Conservation (phyloP, 2,329 filamentous ascomycete species). For the Epichloe sylvatica region DNA sequence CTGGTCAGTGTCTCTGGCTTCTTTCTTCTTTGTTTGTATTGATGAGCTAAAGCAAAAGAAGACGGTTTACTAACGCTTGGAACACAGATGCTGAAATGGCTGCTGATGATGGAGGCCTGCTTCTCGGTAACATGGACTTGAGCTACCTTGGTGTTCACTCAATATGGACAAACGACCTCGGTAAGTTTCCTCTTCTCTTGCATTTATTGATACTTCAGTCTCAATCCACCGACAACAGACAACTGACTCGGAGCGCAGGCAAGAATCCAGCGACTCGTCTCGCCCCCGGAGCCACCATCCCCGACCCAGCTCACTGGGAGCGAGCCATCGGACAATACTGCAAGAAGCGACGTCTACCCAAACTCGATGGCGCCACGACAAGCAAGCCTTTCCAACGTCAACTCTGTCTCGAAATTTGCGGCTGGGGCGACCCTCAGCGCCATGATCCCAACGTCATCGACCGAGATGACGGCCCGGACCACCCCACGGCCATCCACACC, state of each 20-base stretch:
- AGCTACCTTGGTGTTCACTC: constrained; percentile 61
- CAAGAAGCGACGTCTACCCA: constrained; percentile 45
- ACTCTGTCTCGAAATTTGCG: constrained; percentile 60
- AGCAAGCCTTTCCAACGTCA: constrained; percentile 56
- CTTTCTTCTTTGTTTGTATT: not conserved
- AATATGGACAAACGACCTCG: constrained; percentile 59
- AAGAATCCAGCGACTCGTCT: constrained; percentile 34
- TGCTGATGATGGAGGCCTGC: constrained; percentile 55
- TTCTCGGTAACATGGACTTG: constrained; percentile 52
- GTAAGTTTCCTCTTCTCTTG: constrained; percentile 23
- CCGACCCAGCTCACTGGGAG: constrained; percentile 43
- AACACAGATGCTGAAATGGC: constrained; percentile 45
- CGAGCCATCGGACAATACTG: constrained; percentile 50
- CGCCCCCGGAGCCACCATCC: constrained; percentile 26
- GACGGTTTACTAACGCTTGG: not conserved
- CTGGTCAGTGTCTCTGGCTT: constrained; percentile 32
- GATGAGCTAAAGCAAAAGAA: not conserved
- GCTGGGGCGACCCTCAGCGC: constrained; percentile 48
- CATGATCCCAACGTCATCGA: constrained; percentile 30
- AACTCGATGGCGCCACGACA: constrained; percentile 50
- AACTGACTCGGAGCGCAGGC: constrained; percentile 23
- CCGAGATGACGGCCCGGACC: constrained; percentile 28
- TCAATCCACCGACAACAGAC: not conserved
- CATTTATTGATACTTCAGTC: not conserved
- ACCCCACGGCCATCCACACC: constrained; percentile 46